Base-by-base conservation (phyloP, 371 early-diverging fungal genomes). In the Actinomortierella wolfii region DNA sequence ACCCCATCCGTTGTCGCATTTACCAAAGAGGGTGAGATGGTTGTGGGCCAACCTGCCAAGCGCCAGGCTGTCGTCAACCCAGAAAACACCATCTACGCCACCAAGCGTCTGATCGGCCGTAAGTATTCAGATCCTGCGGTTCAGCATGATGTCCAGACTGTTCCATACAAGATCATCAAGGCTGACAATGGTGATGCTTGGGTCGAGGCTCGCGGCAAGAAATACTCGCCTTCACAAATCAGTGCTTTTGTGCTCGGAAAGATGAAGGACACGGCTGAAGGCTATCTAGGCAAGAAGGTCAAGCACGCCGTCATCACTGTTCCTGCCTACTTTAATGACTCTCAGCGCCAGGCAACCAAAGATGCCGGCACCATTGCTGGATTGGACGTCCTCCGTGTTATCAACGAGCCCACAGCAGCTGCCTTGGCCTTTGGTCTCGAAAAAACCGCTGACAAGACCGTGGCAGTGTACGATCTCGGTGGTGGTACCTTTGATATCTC, bases 401-500 rank as follows among this genome's bases (percentile, higher is more conserved):
- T 99, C 79, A 99, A 99, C 83, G 99, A 99, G 74, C 99, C 99
- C 44, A 99, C 99, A 2, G 99, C 99, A 17, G 99, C 99, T 54
- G 99, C 99, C 45, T 82, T 98, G 55, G 98, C 99, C 44, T 99
- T 97, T 78, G 99, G 99, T 60, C 81, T 98, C 13, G 98, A 98
- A 80, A 97, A 97, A 85, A 69, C 83, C n/a, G 92, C 89, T 47
- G 94, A 96, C 80, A 92, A 92, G 76, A 78, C 64, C 2, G 89
- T 99, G 42, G 98, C 97, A 28, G 98, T 99, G n/a, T 99, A 94
- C 84, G 99, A 99, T 88, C 87, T 99, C 62, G 99, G 99, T 53
- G 99, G 99, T 77, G 99, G 99, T 65, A 99, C 99, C 3, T 99
- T 99, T 82, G 99, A 99, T 94, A 93, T 99, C 76, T 96, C 97